Evolutionary conservation across 192 early-diverging fungal species (phyloP).

Genomic region (Gigaspora rosea): DNA sequence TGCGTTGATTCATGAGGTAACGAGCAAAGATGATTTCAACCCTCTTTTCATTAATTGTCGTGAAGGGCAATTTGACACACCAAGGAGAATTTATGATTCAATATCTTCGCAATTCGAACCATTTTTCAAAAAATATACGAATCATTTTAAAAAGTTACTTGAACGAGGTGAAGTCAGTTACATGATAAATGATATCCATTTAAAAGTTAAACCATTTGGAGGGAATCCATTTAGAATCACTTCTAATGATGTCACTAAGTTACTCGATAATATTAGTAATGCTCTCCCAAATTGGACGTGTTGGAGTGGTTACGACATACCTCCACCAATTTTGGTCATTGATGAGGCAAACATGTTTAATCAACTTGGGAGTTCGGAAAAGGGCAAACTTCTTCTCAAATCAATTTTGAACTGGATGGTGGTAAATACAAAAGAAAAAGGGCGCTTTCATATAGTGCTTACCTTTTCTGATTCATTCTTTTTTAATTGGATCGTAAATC

Average conservation of each 20-base stretch:
- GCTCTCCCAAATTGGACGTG: not conserved
- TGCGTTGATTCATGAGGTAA: not conserved
- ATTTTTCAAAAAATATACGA: not conserved
- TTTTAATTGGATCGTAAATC: slow-evolving; percentile 18
- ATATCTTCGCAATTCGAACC: not conserved
- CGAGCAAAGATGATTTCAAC: not conserved
- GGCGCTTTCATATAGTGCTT: slow-evolving; percentile 1
- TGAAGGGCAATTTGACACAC: not conserved
- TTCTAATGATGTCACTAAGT: not conserved
- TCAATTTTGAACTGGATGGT: slow-evolving; percentile 15
- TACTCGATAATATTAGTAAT: not conserved
- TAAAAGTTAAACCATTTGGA: slow-evolving; percentile 4
- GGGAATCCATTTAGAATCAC: not conserved
- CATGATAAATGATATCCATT: not conserved
- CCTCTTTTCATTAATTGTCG: not conserved
- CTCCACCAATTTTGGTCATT: slow-evolving; percentile 14
- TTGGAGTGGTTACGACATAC: not conserved
- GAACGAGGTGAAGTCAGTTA: not conserved
- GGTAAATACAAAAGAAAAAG: slow-evolving; percentile 15
- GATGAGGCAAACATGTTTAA: slow-evolving; percentile 4
- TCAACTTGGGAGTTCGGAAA: not conserved
- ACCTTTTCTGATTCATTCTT: slow-evolving; percentile 18
- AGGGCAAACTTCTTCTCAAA: not conserved
- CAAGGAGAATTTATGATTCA: not conserved
- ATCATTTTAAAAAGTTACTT: not conserved